phyloP scores from a whole-genome alignment of 2,329 filamentous ascomycete species.

The Calonectria pseudoturangicola region DNA sequence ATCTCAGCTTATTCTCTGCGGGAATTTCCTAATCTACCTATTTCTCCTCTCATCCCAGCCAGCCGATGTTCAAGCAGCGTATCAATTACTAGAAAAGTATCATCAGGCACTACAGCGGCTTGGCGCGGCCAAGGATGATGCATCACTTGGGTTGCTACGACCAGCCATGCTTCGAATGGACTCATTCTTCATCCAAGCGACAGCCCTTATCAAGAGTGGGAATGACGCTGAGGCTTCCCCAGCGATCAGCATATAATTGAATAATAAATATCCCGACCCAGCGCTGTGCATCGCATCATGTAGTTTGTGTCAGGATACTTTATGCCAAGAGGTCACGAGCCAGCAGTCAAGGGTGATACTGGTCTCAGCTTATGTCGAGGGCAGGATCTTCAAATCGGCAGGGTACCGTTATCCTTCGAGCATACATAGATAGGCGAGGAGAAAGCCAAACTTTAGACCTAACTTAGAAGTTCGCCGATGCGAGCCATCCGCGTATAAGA shows the following conservation, averaged over 20 bases:
- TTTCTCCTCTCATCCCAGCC: slow-evolving; percentile 65
- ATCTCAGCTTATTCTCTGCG: slow-evolving; percentile 67
- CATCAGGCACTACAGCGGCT: slow-evolving; percentile 61
- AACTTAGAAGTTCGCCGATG: neutral
- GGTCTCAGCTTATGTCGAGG: neutral
- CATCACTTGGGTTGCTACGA: slow-evolving; percentile 58
- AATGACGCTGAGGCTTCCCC: slow-evolving; percentile 33
- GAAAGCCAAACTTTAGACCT: slow-evolving; percentile 7
- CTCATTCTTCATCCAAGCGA: slow-evolving; percentile 63
- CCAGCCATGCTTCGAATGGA: slow-evolving; percentile 62
- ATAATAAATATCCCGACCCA: neutral
- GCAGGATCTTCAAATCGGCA: neutral
- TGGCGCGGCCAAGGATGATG: slow-evolving; percentile 55
- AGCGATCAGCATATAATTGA: slow-evolving; percentile 1
- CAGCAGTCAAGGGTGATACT: neutral
- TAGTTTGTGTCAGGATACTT: neutral
- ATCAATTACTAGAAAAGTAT: slow-evolving; percentile 61
- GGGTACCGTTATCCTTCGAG: slow-evolving; percentile 3
- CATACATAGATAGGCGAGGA: slow-evolving; percentile 8
- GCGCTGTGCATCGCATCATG: neutral
- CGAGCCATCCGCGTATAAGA: neutral
- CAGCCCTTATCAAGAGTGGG: slow-evolving; percentile 51
- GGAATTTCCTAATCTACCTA: slow-evolving; percentile 69
- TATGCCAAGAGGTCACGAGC: neutral
- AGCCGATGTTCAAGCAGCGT: slow-evolving; percentile 59